These are phyloP conservation scores for Lasiodiplodia citricola DNA, from an alignment of 2,329 filamentous ascomycete genomes.

Conservation along the genomic window DNA sequence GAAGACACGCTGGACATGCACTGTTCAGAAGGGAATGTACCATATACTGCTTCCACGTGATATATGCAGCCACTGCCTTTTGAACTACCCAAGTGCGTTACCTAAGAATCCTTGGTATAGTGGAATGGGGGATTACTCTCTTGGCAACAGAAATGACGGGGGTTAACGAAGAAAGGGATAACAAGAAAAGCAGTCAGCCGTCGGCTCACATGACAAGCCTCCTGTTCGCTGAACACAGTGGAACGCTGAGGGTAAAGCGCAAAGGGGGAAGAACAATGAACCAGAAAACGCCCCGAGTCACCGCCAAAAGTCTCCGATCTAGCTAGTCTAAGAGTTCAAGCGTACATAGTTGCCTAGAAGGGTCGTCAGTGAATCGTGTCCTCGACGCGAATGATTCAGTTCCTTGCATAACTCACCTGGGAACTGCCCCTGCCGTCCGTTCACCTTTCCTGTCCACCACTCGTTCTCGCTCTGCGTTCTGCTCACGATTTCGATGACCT, in stretches of 20 bases:
- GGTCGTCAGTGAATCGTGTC: slow-evolving; percentile 36
- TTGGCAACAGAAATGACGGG: neutral
- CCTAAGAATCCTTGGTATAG: neutral
- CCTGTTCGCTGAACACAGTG: neutral
- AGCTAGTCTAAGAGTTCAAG: slow-evolving; percentile 37
- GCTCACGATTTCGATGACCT: slow-evolving; percentile 85
- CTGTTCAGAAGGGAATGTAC: neutral
- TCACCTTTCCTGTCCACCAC: slow-evolving; percentile 89
- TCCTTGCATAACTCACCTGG: slow-evolving; percentile 70
- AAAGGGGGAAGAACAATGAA: neutral
- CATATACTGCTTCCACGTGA: neutral
- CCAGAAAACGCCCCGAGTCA: neutral
- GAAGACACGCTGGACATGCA: neutral
- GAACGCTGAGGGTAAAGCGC: neutral
- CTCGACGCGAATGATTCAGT: slow-evolving; percentile 38
- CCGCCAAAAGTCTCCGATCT: slow-evolving; percentile 1
- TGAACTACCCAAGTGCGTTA: slow-evolving; percentile 3
- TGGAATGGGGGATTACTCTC: neutral
- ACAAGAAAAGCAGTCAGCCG: neutral
- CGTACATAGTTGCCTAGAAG: slow-evolving; percentile 49
- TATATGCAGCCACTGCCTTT: neutral
- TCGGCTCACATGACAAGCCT: neutral
- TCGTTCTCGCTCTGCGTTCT: slow-evolving; percentile 92
- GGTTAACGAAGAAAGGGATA: neutral
- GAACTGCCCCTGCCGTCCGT: slow-evolving; percentile 87